A percentile compares a stretch with the other conserved stretches of the same genome.
Conservation (phyloP, 345 rosid species). For the Eucalyptus cladocalyx region DNA sequence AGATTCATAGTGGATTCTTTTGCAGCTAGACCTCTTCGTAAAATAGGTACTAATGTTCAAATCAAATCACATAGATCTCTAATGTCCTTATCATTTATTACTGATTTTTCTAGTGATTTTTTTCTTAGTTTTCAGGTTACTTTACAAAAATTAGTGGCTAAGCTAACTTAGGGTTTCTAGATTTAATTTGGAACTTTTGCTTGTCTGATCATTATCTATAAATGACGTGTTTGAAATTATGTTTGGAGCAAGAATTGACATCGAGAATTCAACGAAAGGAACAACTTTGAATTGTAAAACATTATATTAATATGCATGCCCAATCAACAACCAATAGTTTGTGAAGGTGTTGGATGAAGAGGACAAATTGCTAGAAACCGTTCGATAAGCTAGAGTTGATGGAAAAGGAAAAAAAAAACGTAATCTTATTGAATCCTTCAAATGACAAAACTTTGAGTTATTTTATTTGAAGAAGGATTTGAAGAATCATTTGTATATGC, state of each 20-base stretch:
- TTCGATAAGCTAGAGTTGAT: background rate
- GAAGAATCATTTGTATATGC: background rate
- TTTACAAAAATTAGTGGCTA: background rate
- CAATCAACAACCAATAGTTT: background rate
- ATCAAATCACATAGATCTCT: background rate
- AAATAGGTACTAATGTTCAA: accelerated
- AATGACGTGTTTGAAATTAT: background rate
- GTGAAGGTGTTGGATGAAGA: background rate
- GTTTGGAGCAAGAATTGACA: background rate
- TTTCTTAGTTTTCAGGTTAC: background rate
- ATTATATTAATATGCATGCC: background rate
- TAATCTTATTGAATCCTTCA: background rate
- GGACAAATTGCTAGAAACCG: background rate
- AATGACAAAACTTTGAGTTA: background rate
- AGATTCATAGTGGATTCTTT: background rate
- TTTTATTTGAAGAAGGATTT: background rate
- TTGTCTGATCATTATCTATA: background rate
- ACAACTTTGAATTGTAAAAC: background rate
- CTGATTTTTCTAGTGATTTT: background rate
- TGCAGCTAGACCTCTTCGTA: accelerated
- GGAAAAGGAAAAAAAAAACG: background rate
- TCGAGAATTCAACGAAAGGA: background rate
- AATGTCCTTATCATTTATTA: background rate
- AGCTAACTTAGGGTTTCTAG: background rate
- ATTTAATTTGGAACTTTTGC: background rate